These are phyloP conservation scores for Coffea eugenioides DNA, from an alignment of 257 asterid species.

Conservation along the genomic window DNA sequence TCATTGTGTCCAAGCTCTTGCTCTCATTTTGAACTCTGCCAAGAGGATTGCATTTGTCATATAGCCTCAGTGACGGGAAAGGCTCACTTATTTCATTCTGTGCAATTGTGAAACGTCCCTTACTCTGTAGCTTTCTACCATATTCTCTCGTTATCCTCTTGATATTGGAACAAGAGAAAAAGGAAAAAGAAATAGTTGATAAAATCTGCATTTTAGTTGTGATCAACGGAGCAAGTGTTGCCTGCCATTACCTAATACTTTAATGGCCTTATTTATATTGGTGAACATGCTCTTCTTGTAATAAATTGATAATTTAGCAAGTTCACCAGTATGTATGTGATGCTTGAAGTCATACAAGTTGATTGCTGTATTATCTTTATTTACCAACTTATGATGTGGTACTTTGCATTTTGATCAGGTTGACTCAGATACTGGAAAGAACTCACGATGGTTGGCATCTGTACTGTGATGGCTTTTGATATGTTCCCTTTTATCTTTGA, in stretches of 20 bases:
- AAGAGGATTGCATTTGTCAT: background rate
- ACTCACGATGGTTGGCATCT: conserved; percentile 36
- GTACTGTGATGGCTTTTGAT: conserved; percentile 1
- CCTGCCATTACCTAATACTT: background rate
- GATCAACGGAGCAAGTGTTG: background rate
- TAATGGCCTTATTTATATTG: background rate
- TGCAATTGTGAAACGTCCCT: background rate
- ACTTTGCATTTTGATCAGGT: conserved; percentile 43
- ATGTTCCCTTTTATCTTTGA: background rate
- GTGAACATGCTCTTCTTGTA: background rate
- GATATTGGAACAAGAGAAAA: background rate
- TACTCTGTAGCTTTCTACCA: background rate
- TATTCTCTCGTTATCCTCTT: background rate
- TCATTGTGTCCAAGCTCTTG: background rate
- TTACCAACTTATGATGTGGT: conserved; percentile 17
- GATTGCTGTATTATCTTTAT: background rate
- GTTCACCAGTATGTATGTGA: background rate
- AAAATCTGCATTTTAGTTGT: background rate
- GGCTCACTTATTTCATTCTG: background rate
- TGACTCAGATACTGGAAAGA: conserved; percentile 33
- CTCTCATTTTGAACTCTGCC: background rate
- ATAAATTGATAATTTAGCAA: background rate
- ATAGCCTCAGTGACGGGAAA: background rate
- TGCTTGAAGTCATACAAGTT: background rate
- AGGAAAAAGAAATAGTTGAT: background rate